Percentiles rank a stretch among this genome's conserved stretches.
Conservation (phyloP, 139 green algal species). For the Closterium sp. region DNA sequence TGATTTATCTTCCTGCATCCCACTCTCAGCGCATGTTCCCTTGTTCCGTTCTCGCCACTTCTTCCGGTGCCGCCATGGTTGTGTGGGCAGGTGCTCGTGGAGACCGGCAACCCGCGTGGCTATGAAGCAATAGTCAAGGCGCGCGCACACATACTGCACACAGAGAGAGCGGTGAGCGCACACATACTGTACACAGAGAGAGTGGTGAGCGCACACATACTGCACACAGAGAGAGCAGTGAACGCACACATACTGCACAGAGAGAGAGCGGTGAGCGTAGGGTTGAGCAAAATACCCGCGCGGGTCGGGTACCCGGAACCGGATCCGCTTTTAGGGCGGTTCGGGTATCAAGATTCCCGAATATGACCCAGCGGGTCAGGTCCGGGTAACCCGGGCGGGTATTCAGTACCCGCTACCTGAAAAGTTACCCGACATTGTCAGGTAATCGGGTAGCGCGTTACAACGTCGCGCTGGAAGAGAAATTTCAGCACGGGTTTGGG, state of each 20-base stretch:
- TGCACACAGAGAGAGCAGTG: not conserved
- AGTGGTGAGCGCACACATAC: not conserved
- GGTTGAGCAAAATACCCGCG: no score
- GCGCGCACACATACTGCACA: conserved; percentile 10
- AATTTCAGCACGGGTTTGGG: no score
- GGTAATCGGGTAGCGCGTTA: no score
- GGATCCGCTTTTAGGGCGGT: no score
- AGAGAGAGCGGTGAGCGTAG: not conserved
- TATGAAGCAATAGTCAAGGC: conserved; percentile 10
- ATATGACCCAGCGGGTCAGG: no score
- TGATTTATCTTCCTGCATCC: not conserved
- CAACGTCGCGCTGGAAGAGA: no score
- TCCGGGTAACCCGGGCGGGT: no score
- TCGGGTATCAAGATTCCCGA: no score
- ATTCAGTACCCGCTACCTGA: no score
- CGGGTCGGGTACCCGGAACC: no score
- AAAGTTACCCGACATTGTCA: no score
- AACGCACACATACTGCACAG: conserved; percentile 2
- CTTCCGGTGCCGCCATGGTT: not conserved
- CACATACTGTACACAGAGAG: not conserved
- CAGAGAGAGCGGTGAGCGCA: conserved; percentile 10
- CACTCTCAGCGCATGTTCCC: not conserved
- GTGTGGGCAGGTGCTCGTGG: conserved; percentile 21
- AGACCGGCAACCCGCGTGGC: conserved; percentile 19
- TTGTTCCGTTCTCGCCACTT: not conserved